A percentile compares a stretch with the other conserved stretches of the same genome.
phyloP scores from a whole-genome alignment of 2,329 filamentous ascomycete species.

The Paecilomyces sp. region DNA sequence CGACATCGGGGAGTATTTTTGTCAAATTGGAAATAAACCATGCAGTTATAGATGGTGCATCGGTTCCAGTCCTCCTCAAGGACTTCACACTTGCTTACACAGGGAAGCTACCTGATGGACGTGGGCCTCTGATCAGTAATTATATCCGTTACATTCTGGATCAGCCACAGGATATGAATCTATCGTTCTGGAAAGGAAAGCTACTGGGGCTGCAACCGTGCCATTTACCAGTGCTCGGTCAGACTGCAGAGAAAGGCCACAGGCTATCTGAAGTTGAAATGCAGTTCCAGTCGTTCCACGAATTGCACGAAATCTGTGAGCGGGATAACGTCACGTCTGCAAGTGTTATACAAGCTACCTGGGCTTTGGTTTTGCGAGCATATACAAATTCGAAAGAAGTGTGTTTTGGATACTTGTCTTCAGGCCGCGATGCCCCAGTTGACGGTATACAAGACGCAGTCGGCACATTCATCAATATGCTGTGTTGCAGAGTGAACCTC shows the following conservation, averaged over 20 bases:
- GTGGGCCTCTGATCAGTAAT: constrained; percentile 27
- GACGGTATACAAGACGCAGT: constrained; percentile 40
- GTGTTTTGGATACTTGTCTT: constrained; percentile 34
- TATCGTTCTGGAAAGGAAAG: constrained; percentile 29
- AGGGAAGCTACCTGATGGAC: constrained; percentile 15
- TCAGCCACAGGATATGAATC: constrained; percentile 16
- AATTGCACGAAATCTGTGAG: constrained; percentile 26
- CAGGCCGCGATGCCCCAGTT: constrained; percentile 39
- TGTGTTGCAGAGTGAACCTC: constrained; percentile 43
- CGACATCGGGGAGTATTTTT: constrained; percentile 20
- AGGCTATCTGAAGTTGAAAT: constrained; percentile 19
- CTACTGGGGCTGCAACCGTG: constrained; percentile 25
- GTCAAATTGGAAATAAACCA: constrained; percentile 33
- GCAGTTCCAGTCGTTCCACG: constrained; percentile 21
- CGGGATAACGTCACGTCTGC: constrained; percentile 24
- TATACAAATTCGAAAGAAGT: constrained; percentile 30
- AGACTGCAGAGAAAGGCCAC: constrained; percentile 7
- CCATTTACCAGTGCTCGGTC: constrained; percentile 15
- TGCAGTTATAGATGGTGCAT: constrained; percentile 30
- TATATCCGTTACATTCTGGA: constrained; percentile 29
- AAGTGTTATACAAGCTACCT: constrained; percentile 29
- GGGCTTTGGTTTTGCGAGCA: constrained; percentile 30
- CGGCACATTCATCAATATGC: constrained; percentile 49
- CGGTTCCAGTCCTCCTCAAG: constrained; percentile 23
- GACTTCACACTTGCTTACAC: constrained; percentile 27